These are phyloP conservation scores for Aspergillus sp. DNA, from an alignment of 2,329 filamentous ascomycete species.

Conservation along the genomic window DNA sequence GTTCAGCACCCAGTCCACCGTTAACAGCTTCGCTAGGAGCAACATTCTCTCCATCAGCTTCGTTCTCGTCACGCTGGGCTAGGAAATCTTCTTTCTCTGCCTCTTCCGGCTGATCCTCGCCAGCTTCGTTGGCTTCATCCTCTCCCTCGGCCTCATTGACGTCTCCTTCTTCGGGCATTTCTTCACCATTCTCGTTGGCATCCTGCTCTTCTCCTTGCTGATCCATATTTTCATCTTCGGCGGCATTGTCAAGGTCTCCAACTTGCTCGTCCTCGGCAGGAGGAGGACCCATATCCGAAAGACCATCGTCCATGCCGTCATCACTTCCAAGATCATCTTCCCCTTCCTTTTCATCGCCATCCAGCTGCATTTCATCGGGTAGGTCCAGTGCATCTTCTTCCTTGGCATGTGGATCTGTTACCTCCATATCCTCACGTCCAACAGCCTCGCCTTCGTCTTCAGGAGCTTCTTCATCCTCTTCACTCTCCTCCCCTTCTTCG, in stretches of 20 bases:
- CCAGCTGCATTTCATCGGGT: constrained; percentile 82
- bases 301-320: constrained; percentile 44
- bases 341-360: constrained; percentile 61
- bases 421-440: constrained; percentile 60
- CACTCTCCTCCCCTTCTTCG: constrained; percentile 57
- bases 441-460: constrained; percentile 59
- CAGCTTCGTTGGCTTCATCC: constrained; percentile 40
- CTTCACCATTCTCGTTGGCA: constrained; percentile 28
- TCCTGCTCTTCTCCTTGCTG: constrained; percentile 25
- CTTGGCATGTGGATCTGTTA: constrained; percentile 69
- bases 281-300: constrained; percentile 38
- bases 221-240: constrained; percentile 27
- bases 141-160: constrained; percentile 43
- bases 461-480: constrained; percentile 43
- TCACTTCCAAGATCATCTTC: constrained; percentile 47
- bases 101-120: constrained; percentile 46
- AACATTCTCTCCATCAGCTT: constrained; percentile 52
- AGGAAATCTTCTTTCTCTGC: constrained; percentile 45
- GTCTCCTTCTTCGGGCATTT: constrained; percentile 39
- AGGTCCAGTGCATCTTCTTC: constrained; percentile 78
- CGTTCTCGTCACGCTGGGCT: constrained; percentile 44
- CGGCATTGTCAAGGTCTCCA: constrained; percentile 23
- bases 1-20: constrained; percentile 33
- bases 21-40: constrained; percentile 39
- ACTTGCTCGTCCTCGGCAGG: constrained; percentile 29